Evolutionary conservation across 495 filamentous ascomycete species (phyloP).

Genomic region (Penicillium flavigenum): DNA sequence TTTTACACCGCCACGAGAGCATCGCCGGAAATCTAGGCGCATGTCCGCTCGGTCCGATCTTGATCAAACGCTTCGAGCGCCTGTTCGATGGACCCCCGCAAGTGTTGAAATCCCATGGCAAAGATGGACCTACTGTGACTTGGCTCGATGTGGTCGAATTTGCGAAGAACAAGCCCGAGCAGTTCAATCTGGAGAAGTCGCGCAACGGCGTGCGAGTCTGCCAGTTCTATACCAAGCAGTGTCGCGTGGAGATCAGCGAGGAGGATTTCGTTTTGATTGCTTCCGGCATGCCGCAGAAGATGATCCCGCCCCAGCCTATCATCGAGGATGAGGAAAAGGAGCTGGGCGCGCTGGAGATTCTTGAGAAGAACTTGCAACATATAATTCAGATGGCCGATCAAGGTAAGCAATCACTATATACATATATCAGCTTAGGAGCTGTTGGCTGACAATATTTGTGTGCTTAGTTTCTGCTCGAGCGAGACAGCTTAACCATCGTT

Average conservation of each 20-base stretch:
- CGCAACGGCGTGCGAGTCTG: slow-evolving; percentile 68
- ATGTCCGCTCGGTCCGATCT: slow-evolving; percentile 74
- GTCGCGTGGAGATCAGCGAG: slow-evolving; percentile 80
- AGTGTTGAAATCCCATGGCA: slow-evolving; percentile 63
- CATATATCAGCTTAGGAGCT: not conserved
- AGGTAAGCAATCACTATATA: slow-evolving; percentile 48
- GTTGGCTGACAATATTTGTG: slow-evolving; percentile 12
- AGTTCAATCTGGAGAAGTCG: slow-evolving; percentile 71
- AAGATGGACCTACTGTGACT: slow-evolving; percentile 61
- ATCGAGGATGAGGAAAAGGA: slow-evolving; percentile 86
- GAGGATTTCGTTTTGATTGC: slow-evolving; percentile 81
- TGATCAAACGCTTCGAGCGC: slow-evolving; percentile 82
- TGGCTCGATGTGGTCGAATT: slow-evolving; percentile 88
- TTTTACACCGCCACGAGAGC: slow-evolving; percentile 80
- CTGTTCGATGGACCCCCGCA: slow-evolving; percentile 78
- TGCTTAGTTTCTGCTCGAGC: slow-evolving; percentile 68
- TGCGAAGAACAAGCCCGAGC: slow-evolving; percentile 73
- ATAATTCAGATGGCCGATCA: slow-evolving; percentile 80
- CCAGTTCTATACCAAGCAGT: slow-evolving; percentile 77
- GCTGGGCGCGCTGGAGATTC: slow-evolving; percentile 75
- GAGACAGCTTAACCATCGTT: slow-evolving; percentile 76
- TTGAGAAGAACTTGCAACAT: slow-evolving; percentile 71
- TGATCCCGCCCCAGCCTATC: slow-evolving; percentile 79
- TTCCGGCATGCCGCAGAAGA: slow-evolving; percentile 77
- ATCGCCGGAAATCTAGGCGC: slow-evolving; percentile 83